phyloP scores from a whole-genome alignment of 108 stramenopile genomes.

The Cyclotella sp. region DNA sequence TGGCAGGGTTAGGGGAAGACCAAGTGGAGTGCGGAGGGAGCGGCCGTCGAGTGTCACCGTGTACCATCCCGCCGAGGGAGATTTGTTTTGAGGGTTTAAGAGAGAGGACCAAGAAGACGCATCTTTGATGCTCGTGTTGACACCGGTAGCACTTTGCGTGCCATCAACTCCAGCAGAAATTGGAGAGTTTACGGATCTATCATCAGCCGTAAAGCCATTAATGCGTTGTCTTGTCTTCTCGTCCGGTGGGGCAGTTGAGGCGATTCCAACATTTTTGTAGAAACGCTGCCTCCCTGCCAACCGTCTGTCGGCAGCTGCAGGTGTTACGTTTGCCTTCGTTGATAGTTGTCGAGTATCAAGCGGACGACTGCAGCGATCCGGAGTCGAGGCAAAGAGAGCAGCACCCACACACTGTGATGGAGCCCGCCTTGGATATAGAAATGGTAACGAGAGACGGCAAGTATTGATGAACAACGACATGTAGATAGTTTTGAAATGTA shows the following conservation, averaged over 20 bases:
- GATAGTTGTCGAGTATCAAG: background rate
- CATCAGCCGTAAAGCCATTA: conserved; percentile 12
- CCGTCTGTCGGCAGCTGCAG: conserved; percentile 56
- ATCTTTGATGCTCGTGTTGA: conserved; percentile 43
- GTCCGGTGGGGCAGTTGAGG: conserved; percentile 54
- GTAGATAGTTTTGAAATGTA: too few species aligned
- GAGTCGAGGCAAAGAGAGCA: background rate
- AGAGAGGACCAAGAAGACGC: conserved; percentile 36
- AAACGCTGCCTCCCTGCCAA: conserved; percentile 65
- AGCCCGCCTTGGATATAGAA: too few species aligned
- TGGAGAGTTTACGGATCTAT: conserved; percentile 57
- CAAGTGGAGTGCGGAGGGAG: conserved; percentile 77
- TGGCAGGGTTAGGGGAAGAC: conserved; percentile 76
- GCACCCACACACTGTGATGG: background rate
- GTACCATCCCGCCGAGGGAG: conserved; percentile 52
- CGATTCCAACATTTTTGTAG: conserved; percentile 79
- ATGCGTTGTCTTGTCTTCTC: conserved; percentile 17
- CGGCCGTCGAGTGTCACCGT: conserved; percentile 86
- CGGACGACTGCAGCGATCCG: background rate
- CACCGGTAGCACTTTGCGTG: conserved; percentile 77
- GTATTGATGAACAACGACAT: too few species aligned
- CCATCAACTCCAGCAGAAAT: conserved; percentile 91
- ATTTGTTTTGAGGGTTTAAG: conserved; percentile 31
- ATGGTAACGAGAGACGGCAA: too few species aligned
- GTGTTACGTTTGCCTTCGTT: conserved; percentile 32